Evolutionary conservation across 148 eudicot genomes (phyloP).

Genomic region (Salicornia ramosissima): DNA sequence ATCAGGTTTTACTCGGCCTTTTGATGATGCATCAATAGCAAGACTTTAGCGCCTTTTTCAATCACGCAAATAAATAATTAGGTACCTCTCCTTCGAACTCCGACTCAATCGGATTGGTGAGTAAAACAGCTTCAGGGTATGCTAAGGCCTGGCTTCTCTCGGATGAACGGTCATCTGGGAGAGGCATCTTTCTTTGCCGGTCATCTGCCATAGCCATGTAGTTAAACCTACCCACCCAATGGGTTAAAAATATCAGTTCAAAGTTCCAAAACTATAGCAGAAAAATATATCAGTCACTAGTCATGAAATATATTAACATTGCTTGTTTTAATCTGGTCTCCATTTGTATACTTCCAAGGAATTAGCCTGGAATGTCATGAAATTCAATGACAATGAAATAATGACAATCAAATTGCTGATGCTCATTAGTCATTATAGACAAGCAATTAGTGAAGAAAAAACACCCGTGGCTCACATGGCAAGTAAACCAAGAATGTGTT

Average conservation of each 20-base stretch:
- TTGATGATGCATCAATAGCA: background rate
- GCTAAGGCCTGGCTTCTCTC: constrained; percentile 58
- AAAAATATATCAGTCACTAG: constrained; percentile 1
- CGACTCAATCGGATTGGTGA: constrained; percentile 68
- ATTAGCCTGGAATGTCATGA: no score
- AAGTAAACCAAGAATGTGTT: background rate
- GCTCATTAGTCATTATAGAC: no score
- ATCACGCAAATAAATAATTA: background rate
- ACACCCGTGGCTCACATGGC: background rate
- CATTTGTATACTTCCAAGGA: background rate
- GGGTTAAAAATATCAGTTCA: background rate
- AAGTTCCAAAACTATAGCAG: background rate
- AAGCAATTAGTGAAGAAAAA: no score
- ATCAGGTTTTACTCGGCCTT: background rate
- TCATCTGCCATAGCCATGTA: constrained; percentile 84
- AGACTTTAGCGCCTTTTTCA: background rate
- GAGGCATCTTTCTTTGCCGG: constrained; percentile 74
- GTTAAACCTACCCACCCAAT: constrained; percentile 44
- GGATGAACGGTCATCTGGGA: constrained; percentile 59
- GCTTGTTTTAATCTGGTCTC: background rate
- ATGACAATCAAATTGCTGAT: no score
- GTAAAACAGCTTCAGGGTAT: constrained; percentile 78
- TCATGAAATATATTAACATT: background rate
- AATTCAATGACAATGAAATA: no score
- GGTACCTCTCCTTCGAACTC: constrained; percentile 79